These are phyloP conservation scores for Graphilbum fragrans DNA, from an alignment of 2,329 filamentous ascomycete genomes.

Conservation along the genomic window DNA sequence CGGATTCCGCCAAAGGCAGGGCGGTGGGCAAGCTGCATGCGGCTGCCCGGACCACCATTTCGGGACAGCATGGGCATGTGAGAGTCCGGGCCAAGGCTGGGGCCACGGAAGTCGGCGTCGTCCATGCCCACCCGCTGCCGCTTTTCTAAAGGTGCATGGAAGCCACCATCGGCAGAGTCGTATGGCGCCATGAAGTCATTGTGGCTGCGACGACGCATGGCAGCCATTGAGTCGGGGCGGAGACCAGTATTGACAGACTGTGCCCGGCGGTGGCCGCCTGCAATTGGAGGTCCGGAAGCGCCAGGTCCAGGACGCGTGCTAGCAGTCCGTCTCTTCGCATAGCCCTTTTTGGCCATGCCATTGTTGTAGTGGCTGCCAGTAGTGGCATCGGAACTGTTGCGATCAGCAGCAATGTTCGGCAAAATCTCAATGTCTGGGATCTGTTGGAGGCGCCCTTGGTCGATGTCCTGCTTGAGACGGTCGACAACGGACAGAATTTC, in stretches of 20 bases:
- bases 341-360: slow-evolving; percentile 6
- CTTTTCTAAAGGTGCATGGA: slow-evolving; percentile 6
- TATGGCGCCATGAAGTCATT: neutral
- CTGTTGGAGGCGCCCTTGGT: slow-evolving; percentile 25
- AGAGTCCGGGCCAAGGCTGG: neutral
- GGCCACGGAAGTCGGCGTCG: neutral
- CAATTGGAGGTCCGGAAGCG: neutral
- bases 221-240: slow-evolving; percentile 9
- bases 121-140: slow-evolving; percentile 7
- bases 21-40: slow-evolving; percentile 16
- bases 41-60: slow-evolving; percentile 7
- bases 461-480: slow-evolving; percentile 31
- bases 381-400: slow-evolving; percentile 9
- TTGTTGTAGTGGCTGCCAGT: slow-evolving; percentile 12
- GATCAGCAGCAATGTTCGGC: slow-evolving; percentile 29
- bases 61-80: slow-evolving; percentile 7
- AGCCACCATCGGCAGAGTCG: neutral
- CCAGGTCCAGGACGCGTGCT: neutral
- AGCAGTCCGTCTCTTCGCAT: slow-evolving; percentile 4
- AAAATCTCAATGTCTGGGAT: slow-evolving; percentile 49
- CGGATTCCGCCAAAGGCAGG: slow-evolving; percentile 21
- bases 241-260: slow-evolving; percentile 16
- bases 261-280: slow-evolving; percentile 15
- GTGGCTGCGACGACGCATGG: slow-evolving; percentile 10
- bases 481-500: slow-evolving; percentile 35